Percentiles rank a stretch among this genome's conserved stretches.
These are phyloP conservation scores for Colletotrichum nymphaeae DNA, from an alignment of 2,329 filamentous ascomycete genomes.

Conservation along the genomic window DNA sequence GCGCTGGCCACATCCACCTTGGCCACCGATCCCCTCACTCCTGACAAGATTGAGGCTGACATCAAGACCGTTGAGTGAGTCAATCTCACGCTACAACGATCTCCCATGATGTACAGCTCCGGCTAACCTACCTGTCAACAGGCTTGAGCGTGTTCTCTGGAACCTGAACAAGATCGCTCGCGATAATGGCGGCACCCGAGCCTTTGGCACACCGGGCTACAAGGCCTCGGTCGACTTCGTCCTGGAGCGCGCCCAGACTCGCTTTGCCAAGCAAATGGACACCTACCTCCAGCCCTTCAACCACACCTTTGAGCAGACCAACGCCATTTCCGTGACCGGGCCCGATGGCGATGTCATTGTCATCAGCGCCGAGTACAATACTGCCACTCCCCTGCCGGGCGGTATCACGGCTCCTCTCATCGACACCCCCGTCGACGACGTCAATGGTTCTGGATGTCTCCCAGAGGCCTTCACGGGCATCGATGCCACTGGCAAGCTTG, in stretches of 20 bases:
- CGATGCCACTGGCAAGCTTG: conserved; percentile 56
- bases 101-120: not conserved
- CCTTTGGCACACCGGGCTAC: conserved; percentile 64
- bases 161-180: conserved; percentile 59
- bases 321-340: conserved; percentile 54
- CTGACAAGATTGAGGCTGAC: conserved; percentile 52
- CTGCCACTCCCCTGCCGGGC: conserved; percentile 51
- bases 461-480: conserved; percentile 55
- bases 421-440: conserved; percentile 50
- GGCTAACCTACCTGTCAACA: conserved; percentile 35
- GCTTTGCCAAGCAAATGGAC: conserved; percentile 52
- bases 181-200: conserved; percentile 62
- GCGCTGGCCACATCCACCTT: conserved; percentile 22
- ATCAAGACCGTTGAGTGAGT: conserved; percentile 51
- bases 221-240: conserved; percentile 62
- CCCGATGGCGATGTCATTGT: conserved; percentile 56
- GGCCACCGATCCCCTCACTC: conserved; percentile 45
- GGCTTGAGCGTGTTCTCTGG: conserved; percentile 59
- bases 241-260: conserved; percentile 47
- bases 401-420: conserved; percentile 50
- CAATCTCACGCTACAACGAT: no score
- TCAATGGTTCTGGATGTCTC: conserved; percentile 52
- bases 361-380: conserved; percentile 57
- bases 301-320: conserved; percentile 52
- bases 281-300: conserved; percentile 52